Evolutionary conservation across 2,329 filamentous ascomycete genomes (phyloP).

Genomic region (Fusarium nodosum): DNA sequence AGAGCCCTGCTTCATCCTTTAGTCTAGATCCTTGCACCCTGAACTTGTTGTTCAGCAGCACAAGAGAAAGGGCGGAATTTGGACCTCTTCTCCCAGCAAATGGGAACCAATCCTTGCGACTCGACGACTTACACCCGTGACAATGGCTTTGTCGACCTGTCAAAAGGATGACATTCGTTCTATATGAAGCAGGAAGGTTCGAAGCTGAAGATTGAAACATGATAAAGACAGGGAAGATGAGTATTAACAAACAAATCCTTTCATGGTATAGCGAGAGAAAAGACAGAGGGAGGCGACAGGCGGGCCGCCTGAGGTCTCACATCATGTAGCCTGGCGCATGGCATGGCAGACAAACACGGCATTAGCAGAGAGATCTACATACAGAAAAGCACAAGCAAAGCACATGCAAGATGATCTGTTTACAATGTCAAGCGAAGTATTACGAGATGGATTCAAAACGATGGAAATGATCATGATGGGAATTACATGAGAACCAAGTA

Average conservation of each 20-base stretch:
- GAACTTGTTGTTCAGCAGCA: background rate
- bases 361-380: constrained; percentile 29
- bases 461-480: background rate
- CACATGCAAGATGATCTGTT: constrained; percentile 21
- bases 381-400: background rate
- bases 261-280: background rate
- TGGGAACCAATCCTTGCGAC: constrained; percentile 34
- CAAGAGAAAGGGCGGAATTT: constrained; percentile 2
- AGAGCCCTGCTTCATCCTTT: constrained; percentile 30
- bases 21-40: constrained; percentile 8
- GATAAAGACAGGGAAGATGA: constrained; percentile 9
- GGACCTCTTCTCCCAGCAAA: constrained; percentile 1
- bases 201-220: constrained; percentile 1
- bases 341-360: constrained; percentile 32
- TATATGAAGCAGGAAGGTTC: constrained; percentile 13
- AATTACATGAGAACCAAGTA: background rate
- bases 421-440: constrained; percentile 4
- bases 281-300: constrained; percentile 12
- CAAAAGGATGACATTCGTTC: constrained; percentile 9
- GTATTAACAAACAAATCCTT: constrained; percentile 5
- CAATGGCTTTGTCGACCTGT: constrained; percentile 25
- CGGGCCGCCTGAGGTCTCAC: constrained; percentile 40
- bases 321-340: constrained; percentile 35
- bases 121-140: constrained; percentile 35
- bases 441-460: constrained; percentile 2